These are phyloP conservation scores for Taphrina wiesneri DNA, from an alignment of 1,139 yeast genomes.

Conservation along the genomic window DNA sequence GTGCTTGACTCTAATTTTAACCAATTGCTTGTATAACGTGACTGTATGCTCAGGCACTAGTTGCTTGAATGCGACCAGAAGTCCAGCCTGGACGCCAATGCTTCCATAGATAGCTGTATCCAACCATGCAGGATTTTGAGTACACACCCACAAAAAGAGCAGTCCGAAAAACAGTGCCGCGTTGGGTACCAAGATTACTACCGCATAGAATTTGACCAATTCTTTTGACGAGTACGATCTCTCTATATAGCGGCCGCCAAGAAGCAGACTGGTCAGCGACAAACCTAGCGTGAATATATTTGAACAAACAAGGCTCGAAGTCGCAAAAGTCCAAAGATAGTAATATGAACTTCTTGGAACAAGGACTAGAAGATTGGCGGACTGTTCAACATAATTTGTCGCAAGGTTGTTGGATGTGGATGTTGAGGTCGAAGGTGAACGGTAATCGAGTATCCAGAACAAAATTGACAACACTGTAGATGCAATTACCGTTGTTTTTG, in stretches of 20 bases:
- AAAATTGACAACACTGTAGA: conserved; percentile 21
- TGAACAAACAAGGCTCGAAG: conserved; percentile 72
- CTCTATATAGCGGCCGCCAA: conserved; percentile 58
- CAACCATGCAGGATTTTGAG: conserved; percentile 33
- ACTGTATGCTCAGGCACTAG: conserved; percentile 85
- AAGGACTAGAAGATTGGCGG: conserved; percentile 53
- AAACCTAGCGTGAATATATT: conserved; percentile 53
- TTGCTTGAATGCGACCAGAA: conserved; percentile 83
- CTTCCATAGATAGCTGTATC: conserved; percentile 63
- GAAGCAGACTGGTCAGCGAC: conserved; percentile 55
- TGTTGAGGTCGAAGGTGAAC: neutral
- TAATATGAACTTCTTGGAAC: conserved; percentile 63
- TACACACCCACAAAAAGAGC: conserved; percentile 46
- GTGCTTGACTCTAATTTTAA: conserved; percentile 67
- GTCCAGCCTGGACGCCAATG: conserved; percentile 68
- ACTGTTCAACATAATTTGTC: neutral
- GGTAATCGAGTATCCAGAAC: conserved; percentile 15
- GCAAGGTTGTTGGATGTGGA: neutral
- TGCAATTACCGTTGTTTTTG: conserved; percentile 12
- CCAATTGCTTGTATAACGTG: conserved; percentile 61
- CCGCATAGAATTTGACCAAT: conserved; percentile 58
- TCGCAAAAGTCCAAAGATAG: conserved; percentile 73
- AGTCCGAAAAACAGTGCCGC: conserved; percentile 52
- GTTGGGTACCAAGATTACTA: conserved; percentile 65
- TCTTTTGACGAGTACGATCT: conserved; percentile 62